Evolutionary conservation across 371 early-diverging fungal genomes (phyloP), one percentile per base, ranked within the genome.

Genomic region (Mortierella sp.): DNA sequence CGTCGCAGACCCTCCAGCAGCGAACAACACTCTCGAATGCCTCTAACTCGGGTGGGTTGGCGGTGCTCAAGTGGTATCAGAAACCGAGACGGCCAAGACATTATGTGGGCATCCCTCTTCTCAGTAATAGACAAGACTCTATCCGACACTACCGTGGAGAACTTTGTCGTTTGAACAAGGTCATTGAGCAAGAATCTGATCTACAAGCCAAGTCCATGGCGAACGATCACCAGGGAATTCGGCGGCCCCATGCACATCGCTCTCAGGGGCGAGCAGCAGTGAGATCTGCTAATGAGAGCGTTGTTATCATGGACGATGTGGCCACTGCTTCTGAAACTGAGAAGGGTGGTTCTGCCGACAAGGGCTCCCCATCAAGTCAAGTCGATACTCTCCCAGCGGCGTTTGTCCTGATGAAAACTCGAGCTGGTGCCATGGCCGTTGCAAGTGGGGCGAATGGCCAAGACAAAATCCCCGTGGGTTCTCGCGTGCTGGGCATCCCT

Each of bases 141-240:
- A 81, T 81, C n/a, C 77, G 82, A 31, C 78, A 81, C 31, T 81
- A 81, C n/a, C 78, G 82, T 14, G 82, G 78, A 9, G 82, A 81
- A 31, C 72, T 81, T 16, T 81, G 82, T 70, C 82, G 78, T 4
- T 26, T 81, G 45, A 78, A 78, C 75, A 81, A 81, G 45, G 38
- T 70, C 5, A 81, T 81, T n/a, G 71, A 48, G 24, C 78, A 81
- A 48, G 58, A 44, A n/a, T 74, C 74, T 8, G 72, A 74, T 10
- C 72, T 72, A 2, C 74, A 81, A 42, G 16, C 44, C 11, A 47
- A 63, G 4, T 75, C 78, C 11, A 72, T 78, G 68, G 75, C 75
- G 16, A 44, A 71, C 11, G 77, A 81, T 44, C 76, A 42, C 28
- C 54, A 75, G 31, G 57, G 58, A 26, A 44, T n/a, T 21, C 26